Conservation (phyloP, 306 rosid species). For the Luffa aegyptiaca region DNA sequence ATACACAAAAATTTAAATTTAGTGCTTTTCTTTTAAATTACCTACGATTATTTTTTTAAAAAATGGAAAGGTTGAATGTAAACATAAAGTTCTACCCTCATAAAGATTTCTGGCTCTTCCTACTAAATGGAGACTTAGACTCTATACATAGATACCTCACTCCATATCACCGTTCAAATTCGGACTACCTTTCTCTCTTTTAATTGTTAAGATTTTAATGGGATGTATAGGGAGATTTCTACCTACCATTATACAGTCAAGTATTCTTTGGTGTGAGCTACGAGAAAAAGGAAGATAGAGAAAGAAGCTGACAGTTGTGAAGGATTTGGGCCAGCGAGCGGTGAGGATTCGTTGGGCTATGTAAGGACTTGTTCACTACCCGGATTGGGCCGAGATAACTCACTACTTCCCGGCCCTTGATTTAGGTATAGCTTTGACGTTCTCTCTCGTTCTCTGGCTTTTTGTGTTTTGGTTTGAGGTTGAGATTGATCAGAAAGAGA, state of each 20-base stretch:
- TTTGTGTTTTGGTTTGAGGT: background rate
- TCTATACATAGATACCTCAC: no score
- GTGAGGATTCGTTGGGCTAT: background rate
- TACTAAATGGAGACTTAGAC: no score
- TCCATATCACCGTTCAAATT: no score
- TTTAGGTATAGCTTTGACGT: background rate
- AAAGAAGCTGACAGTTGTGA: background rate
- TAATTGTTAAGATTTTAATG: no score
- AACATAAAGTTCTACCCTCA: background rate
- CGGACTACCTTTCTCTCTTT: no score
- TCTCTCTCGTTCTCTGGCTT: background rate
- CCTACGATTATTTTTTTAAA: background rate
- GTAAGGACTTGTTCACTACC: background rate
- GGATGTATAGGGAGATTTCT: no score
- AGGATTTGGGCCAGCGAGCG: background rate
- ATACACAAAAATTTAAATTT: background rate
- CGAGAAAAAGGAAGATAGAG: background rate
- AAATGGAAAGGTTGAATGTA: background rate
- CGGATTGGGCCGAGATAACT: background rate
- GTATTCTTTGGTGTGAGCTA: no score
- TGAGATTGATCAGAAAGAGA: slow-evolving; percentile 5
- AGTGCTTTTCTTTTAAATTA: background rate
- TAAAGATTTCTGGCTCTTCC: background rate
- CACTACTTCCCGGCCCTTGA: background rate
- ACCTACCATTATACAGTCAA: no score